phyloP scores from a whole-genome alignment of 768 basidiomycete species.

The Tulasnella sp. region DNA sequence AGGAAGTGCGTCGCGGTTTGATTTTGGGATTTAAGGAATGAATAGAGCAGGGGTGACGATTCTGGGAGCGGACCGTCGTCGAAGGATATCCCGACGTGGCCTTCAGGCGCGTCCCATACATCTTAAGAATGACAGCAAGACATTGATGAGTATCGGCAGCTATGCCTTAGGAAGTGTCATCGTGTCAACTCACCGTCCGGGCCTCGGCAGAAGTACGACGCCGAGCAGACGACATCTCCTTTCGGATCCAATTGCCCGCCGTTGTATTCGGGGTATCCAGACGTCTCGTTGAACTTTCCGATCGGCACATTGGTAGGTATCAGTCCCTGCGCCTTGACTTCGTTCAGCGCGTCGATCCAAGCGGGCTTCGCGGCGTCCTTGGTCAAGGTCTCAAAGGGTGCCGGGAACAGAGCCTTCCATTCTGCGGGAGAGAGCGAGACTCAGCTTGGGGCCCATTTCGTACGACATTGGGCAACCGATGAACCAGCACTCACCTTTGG shows the following conservation, averaged over 20 bases:
- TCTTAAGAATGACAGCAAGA: slow-evolving; percentile 36
- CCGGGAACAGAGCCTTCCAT: slow-evolving; percentile 28
- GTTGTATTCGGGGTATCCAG: slow-evolving; percentile 16
- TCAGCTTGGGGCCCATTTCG: background rate
- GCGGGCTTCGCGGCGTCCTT: slow-evolving; percentile 39
- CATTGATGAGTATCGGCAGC: slow-evolving; percentile 20
- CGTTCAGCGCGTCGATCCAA: slow-evolving; percentile 46
- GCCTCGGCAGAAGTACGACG: slow-evolving; percentile 40
- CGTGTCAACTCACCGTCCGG: slow-evolving; percentile 18
- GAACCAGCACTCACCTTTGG: slow-evolving; percentile 40
- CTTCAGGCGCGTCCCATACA: slow-evolving; percentile 45
- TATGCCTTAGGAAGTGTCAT: slow-evolving; percentile 25
- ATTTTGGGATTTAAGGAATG: slow-evolving; percentile 44
- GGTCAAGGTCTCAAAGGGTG: background rate
- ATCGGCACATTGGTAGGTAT: slow-evolving; percentile 42
- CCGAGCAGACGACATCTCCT: slow-evolving; percentile 43
- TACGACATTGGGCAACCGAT: slow-evolving; percentile 41
- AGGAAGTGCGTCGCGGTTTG: slow-evolving; percentile 46
- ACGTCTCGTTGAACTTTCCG: background rate
- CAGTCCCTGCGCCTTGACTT: slow-evolving; percentile 40
- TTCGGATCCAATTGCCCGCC: slow-evolving; percentile 23
- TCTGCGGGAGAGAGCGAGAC: slow-evolving; percentile 35
- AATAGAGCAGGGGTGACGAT: slow-evolving; percentile 41
- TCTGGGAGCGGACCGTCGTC: slow-evolving; percentile 42
- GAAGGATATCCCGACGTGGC: slow-evolving; percentile 40